Evolutionary conservation across 441 rosid species (phyloP), one percentile per base, ranked within the genome.

Genomic region (Daphne laureola): DNA sequence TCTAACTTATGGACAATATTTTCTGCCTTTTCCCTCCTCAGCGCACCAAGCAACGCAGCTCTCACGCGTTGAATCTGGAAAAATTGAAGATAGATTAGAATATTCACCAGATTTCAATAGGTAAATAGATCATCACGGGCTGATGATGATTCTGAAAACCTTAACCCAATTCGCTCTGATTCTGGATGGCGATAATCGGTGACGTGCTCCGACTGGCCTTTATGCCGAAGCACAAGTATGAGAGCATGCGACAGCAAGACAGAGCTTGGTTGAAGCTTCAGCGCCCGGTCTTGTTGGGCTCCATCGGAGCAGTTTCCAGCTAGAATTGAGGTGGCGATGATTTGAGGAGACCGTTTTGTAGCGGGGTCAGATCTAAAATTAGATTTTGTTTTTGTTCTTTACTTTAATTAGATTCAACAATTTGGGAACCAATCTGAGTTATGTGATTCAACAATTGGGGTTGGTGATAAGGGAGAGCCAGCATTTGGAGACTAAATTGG

Each of bases 161-260:
- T 11, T 31, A 31, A 11, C 38, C 38, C 11, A 5, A 31, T 5
- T 31, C 11, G 6, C 38, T 31, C 38, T 4, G 38, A 31, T 31
- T 4, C 38, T 4, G 11, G 38, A 85, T 83, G 98, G 90, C 88
- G 71, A 72, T 82, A 11, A 78, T 91, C 40, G 69, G 88, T 17
- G 90, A 90, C 70, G 98, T 90, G 46, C 68, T 87, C 58, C 87
- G 96, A 59, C 88, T 85, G 62, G 96, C 87, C 11, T 87, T 90
- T 67, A 90, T 83, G 96, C 95, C 85, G 27, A 85, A 87, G 70
- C 94, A 64, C 58, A 88, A 85, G 73, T 90, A 90, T 71, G 86
- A 85, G 64, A 75, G 78, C 63, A 79, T 85, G 4, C 69, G 91
- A 8, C 90, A 87, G 51, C 92, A 90, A 58, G 96, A 85, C 45